Evolutionary conservation across 129 eudicot species (phyloP), one percentile per base, ranked within the genome.

Genomic region (Centella asiatica): DNA sequence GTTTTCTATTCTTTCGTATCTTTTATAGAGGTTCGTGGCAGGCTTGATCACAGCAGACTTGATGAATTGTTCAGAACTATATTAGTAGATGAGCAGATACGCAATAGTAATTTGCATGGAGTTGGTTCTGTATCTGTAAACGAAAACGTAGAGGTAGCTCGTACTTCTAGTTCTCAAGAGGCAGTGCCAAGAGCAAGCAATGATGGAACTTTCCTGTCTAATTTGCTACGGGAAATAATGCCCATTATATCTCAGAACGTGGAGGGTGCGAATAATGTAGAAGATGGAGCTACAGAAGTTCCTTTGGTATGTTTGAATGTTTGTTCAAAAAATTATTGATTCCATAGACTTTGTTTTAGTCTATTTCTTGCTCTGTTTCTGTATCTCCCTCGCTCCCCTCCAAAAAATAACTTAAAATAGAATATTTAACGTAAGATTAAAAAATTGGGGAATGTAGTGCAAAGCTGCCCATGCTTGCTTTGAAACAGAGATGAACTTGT

Each of bases 141-240:
- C 15, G 76, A 60, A 24, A 54, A 64, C 36, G 64, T 37, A 65
- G 77, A 23, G 53, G 27, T 76, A 8, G 60, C 77, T 62, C 77
- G 39, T 27, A 58, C 68, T 39, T 52, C 53, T 34, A 63, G 20
- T 77, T 46, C 85, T 15, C 81, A 74, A 58, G 88, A 60, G 56
- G 51, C 85, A 58, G 72, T 72, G 46, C 62, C 82, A 15, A 53
- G 68, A 25, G 83, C 58, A 32, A 73, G 79, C 68, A 84, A 84
- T 27, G 85, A 90, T 58, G 97, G 90, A 37, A 50, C 78, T 12
- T 60, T 83, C 63, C 65, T 90, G 50, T 74, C 97, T 0, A 90
- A 78, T 72, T 74, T 86, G 64, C 85, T 90, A 57, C 97, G 77
- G 25, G 94, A 86, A 61, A 81, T 90, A 46, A 72, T 90, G 80